A percentile compares a stretch with the other conserved stretches of the same genome.
Evolutionary conservation across 352 stramenopile species (phyloP).

Genomic region (Phytophthora litchii): DNA sequence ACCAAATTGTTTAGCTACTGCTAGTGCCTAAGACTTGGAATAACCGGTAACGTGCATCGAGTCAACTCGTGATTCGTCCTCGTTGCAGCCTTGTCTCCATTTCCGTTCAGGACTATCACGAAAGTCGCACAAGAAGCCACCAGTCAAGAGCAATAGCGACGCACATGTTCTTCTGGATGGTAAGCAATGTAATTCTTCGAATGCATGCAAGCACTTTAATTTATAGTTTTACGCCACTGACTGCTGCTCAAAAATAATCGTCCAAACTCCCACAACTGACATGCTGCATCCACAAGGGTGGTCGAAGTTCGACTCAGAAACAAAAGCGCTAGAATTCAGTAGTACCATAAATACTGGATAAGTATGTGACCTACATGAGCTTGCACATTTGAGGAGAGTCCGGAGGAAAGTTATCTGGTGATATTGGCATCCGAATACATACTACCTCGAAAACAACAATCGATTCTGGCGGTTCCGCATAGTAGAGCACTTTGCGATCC

Average conservation of each 20-base stretch:
- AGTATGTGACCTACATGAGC: no score
- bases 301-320: neutral
- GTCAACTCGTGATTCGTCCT: neutral
- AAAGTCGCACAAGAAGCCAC: neutral
- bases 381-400: no score
- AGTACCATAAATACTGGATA: no score
- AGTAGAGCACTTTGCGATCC: no score
- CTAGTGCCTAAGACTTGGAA: neutral
- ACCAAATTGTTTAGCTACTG: neutral
- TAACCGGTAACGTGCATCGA: neutral
- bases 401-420: no score
- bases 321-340: no score
- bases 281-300: neutral
- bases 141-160: neutral
- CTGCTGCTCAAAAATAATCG: no score
- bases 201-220: neutral
- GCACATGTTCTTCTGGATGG: neutral
- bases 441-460: no score
- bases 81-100: neutral
- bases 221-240: neutral
- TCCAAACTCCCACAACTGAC: neutral
- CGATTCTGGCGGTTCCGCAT: no score
- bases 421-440: no score
- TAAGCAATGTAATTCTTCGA: neutral
- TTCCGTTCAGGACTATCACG: no score